Evolutionary conservation across 441 rosid species (phyloP).

Genomic region (Rhodomyrtus psidioides): DNA sequence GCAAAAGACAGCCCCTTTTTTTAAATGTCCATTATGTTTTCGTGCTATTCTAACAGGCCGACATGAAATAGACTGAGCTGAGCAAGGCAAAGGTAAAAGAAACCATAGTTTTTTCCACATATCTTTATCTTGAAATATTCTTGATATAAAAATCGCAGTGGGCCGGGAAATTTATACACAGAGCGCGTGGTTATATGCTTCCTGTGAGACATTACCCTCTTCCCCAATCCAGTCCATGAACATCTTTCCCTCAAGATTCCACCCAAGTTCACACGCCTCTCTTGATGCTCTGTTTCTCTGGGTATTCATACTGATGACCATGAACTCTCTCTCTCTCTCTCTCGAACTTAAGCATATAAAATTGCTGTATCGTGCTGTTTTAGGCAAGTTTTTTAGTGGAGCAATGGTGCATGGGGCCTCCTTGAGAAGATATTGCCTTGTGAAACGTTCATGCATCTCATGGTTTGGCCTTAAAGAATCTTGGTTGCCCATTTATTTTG

Average conservation of each 20-base stretch:
- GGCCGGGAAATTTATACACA: neutral
- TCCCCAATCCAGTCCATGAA: neutral
- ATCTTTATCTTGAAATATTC: neutral
- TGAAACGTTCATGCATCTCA: neutral
- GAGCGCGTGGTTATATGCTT: neutral
- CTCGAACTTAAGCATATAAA: neutral
- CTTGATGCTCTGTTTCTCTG: neutral
- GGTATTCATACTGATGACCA: neutral
- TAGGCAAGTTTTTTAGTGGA: neutral
- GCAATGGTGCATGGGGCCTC: neutral
- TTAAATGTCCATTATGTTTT: neutral
- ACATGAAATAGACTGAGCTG: slow-evolving; percentile 45
- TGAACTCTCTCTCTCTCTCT: neutral
- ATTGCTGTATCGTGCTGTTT: neutral
- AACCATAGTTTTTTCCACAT: neutral
- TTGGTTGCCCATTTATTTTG: neutral
- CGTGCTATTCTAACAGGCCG: slow-evolving; percentile 49
- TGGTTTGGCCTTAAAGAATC: neutral
- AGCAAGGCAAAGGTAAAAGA: slow-evolving; percentile 15
- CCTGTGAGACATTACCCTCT: neutral
- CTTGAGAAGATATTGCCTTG: neutral
- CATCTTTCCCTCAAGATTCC: neutral
- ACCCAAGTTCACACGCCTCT: neutral
- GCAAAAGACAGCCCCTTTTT: slow-evolving; percentile 22
- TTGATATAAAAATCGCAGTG: neutral